Percentiles rank a stretch among this genome's conserved stretches.
Evolutionary conservation across 805 yeast genomes (phyloP).

Genomic region (Starmerella floricola): DNA sequence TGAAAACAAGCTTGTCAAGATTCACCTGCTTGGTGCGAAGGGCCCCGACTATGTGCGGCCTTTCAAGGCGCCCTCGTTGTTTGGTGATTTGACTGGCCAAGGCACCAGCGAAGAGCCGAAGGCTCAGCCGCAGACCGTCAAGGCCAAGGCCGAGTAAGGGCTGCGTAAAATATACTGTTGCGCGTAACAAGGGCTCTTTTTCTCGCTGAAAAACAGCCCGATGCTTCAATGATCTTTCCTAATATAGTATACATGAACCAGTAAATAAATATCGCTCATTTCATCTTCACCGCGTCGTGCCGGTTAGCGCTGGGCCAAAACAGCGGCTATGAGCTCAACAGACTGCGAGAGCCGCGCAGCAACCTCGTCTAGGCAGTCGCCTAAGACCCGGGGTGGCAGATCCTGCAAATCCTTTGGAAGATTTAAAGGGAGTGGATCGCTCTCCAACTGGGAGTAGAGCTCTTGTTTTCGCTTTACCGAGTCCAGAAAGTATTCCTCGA

Average conservation of each 20-base stretch:
- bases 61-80: conserved; percentile 74
- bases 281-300: background rate
- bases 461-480: conserved; percentile 4
- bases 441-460: conserved; percentile 1
- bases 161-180: too few species aligned
- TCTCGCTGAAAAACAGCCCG: too few species aligned
- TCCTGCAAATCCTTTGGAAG: background rate
- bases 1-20: conserved; percentile 81
- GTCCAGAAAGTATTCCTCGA: conserved; percentile 4
- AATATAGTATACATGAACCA: too few species aligned
- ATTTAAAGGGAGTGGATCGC: background rate
- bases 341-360: background rate
- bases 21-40: conserved; percentile 66
- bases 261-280: too few species aligned
- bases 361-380: background rate
- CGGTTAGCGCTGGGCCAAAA: background rate
- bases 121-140: conserved; percentile 80
- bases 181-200: too few species aligned
- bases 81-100: conserved; percentile 43
- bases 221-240: too few species aligned
- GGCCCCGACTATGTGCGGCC: conserved; percentile 90
- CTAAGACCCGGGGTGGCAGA: too few species aligned
- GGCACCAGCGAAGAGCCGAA: conserved; percentile 85
- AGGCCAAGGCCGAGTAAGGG: conserved; percentile 72
- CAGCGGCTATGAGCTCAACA: background rate